Evolutionary conservation across 345 rosid species (phyloP), one percentile per base, ranked within the genome.

Genomic region (Pistacia atlantica): DNA sequence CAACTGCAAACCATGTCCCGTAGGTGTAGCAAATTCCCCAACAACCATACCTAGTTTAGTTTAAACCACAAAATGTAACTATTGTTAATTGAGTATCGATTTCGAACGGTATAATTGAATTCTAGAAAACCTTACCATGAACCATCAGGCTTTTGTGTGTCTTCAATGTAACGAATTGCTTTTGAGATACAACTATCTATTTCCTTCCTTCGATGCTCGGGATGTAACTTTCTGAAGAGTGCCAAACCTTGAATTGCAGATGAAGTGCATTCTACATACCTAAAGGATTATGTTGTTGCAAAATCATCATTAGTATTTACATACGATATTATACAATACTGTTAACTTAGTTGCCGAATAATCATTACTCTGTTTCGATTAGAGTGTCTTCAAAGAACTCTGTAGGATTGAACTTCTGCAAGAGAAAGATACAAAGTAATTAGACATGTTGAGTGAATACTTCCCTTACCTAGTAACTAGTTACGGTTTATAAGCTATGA

Each of bases 1-100:
- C 86, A 64, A 89, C 83, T 0, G 84, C 87, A 61, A 89, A 89
- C 89, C 90, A 89, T 66, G 90, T 87, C 4, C 78, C 93, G 31
- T 88, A 89, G 0, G 87, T 85, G 77, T 88, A 89, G 74, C 95
- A 91, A 4, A 91, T 87, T 18, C 96, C 96, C 96, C 93, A 88
- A 20, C 77, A 88, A 17, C 93, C 96, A 12, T 88, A 91, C 90
- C 88, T 87, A 57, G 45, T 42, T 42, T 3, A 42, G 45, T 55
- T 57, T 55, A 52, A 52, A 4, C 42, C 37, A 22, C 14, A 17
- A 28, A 51, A 11, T 10, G 16, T 42, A 49, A 18, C 42, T 71
- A 35, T 13, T 17, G 22, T 28, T 52, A 56, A 20, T 46, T 14
- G 8, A 11, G 9, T 17, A 56, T 14, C 3, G 3, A 5, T 56